These are phyloP conservation scores for Pilobolus umbonatus DNA, from an alignment of 192 early-diverging fungal genomes.

Conservation along the genomic window DNA sequence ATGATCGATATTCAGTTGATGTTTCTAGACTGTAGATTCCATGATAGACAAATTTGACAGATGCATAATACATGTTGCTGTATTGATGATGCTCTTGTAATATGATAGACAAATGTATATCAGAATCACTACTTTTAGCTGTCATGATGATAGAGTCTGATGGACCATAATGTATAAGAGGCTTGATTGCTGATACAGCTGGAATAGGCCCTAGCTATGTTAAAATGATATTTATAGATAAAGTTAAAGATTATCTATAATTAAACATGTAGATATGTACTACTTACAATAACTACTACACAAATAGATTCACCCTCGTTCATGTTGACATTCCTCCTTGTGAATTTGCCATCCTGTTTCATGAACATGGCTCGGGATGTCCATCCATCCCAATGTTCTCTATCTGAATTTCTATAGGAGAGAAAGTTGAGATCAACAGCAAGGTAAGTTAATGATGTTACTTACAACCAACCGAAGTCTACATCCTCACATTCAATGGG, in stretches of 20 bases:
- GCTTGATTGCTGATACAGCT: conserved; percentile 13
- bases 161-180: conserved; percentile 22
- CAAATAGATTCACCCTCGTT: conserved; percentile 16
- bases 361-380: conserved; percentile 22
- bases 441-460: neutral
- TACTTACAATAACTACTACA: conserved; percentile 29
- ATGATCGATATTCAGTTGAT: conserved; percentile 25
- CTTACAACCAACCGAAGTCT: conserved; percentile 11
- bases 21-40: conserved; percentile 21
- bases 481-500: conserved; percentile 5
- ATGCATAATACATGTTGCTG: conserved; percentile 25
- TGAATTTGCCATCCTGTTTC: conserved; percentile 20
- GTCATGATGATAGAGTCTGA: conserved; percentile 21
- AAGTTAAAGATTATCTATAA: too few relatives aligned
- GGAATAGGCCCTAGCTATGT: conserved; percentile 24
- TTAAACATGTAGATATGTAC: neutral
- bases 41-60: conserved; percentile 22
- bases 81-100: conserved; percentile 21
- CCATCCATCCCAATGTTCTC: conserved; percentile 29
- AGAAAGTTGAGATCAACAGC: neutral
- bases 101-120: conserved; percentile 9
- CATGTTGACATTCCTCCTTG: conserved; percentile 15
- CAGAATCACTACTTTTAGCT: conserved; percentile 19
- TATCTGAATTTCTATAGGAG: conserved; percentile 17
- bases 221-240: neutral